Conservation (phyloP, 1,284 basidiomycete species). For the Ganoderma lucidum region DNA sequence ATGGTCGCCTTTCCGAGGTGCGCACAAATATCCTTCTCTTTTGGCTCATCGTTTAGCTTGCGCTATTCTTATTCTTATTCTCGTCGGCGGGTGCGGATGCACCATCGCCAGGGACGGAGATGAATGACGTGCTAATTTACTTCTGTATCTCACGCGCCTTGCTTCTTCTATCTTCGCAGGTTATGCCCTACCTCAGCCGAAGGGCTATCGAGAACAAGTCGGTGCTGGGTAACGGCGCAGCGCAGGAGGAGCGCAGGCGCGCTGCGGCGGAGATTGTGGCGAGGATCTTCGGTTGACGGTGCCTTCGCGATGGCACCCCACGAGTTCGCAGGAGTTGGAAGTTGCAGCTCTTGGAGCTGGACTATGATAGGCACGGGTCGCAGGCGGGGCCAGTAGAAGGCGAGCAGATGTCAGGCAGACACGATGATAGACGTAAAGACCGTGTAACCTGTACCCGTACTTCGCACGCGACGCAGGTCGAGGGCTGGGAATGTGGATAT, state of each 20-base stretch:
- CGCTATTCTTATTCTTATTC: constrained; percentile 3
- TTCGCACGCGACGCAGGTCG: background rate
- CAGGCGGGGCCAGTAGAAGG: background rate
- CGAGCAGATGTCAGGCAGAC: background rate
- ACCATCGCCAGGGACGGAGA: constrained; percentile 8
- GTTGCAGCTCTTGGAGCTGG: background rate
- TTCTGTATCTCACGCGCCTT: background rate
- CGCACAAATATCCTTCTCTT: background rate
- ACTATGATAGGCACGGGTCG: background rate
- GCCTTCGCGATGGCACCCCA: background rate
- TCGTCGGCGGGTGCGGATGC: background rate
- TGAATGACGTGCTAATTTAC: constrained; percentile 8
- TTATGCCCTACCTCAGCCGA: constrained; percentile 73
- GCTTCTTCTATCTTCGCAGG: constrained; percentile 41
- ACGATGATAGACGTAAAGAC: background rate
- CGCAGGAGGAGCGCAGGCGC: constrained; percentile 53
- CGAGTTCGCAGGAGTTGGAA: background rate
- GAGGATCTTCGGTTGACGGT: constrained; percentile 41
- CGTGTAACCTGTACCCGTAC: background rate
- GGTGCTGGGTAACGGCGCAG: constrained; percentile 62
- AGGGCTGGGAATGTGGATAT: constrained; percentile 5
- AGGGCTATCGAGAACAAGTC: constrained; percentile 78
- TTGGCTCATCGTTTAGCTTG: constrained; percentile 5
- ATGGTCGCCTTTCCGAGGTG: constrained; percentile 81
- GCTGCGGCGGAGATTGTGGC: constrained; percentile 50